Base-by-base conservation (phyloP, 192 early-diverging fungal genomes). In the Podila epigama region DNA sequence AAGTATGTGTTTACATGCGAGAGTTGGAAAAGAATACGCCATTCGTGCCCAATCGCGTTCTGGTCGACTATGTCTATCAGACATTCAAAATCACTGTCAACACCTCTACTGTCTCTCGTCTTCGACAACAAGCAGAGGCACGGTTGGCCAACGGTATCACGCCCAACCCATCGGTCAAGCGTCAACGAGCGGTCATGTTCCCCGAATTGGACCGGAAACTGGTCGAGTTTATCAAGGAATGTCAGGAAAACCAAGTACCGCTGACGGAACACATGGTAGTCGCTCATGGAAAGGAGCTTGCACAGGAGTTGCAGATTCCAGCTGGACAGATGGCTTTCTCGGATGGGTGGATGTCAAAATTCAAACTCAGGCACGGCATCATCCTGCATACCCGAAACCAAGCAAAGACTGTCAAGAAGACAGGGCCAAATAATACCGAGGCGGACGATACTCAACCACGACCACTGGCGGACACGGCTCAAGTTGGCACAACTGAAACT, bases 301-400 rank as follows among this genome's bases (percentile, higher is more conserved):
- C 62, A 12, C 36, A 31, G 1, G 44, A 60, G 4, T 53, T 80
- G 20, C 44, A 50, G 0, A 61, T 80, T 72, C 36, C 65, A 0
- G 11, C 54, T 16, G 59, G 51, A 8, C 54, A 53, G 52, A 39
- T 83, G 12, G 33, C 58, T 18, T 83, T 80, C 48, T 83, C 79
- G 12, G 57, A 64, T 29, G 71, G 67, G 1, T 83, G 70, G 78
- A 64, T 83, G 33, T 51, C 62, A 41, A 83, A 80, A 58, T 83
- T 83, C 51, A 83, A 83, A 39, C n/a, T 67, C 34, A 50, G 60
- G 16, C 66, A 83, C 59, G 71, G 78, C 4, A 52, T 83, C 18
- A 52, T 48, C 20, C n/a, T 48, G n/a, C n/a, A n/a, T 48, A 22
- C 25, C 25, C 44, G n/a, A 1, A 48, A 15, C 25, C 44, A 56